These are phyloP conservation scores for Linum usitatissimum DNA, from an alignment of 345 rosid species.

Conservation along the genomic window DNA sequence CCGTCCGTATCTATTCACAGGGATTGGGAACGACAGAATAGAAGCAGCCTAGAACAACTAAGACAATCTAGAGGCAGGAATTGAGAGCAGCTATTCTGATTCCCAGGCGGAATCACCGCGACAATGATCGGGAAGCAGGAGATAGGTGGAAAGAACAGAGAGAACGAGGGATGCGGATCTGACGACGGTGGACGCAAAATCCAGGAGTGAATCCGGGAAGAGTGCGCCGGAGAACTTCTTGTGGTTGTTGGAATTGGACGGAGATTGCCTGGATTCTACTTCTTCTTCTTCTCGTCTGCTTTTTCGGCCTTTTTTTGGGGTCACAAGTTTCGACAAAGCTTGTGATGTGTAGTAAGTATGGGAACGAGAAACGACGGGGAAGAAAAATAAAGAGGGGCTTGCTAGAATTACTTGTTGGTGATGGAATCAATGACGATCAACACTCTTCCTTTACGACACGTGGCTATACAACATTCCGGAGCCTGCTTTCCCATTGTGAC, in stretches of 20 bases:
- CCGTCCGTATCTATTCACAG: background rate
- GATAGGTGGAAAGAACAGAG: background rate
- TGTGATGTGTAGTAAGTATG: background rate
- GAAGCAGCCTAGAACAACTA: background rate
- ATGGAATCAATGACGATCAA: background rate
- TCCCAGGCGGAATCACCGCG: background rate
- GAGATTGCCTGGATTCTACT: background rate
- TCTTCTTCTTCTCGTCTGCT: background rate
- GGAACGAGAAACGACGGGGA: background rate
- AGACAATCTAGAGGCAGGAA: background rate
- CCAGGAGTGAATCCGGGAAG: background rate
- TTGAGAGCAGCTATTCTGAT: background rate
- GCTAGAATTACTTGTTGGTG: background rate
- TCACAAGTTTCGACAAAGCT: background rate
- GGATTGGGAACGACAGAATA: background rate
- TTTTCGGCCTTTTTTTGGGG: background rate
- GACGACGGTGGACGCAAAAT: background rate
- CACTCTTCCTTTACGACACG: background rate
- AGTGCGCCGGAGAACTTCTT: background rate
- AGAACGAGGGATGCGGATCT: background rate
- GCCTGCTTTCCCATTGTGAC: background rate
- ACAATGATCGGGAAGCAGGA: background rate
- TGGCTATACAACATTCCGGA: background rate
- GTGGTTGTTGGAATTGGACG: background rate
- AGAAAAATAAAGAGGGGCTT: background rate